Evolutionary conservation across 1,284 basidiomycete genomes (phyloP).

Genomic region (Heliocybe sulcata): DNA sequence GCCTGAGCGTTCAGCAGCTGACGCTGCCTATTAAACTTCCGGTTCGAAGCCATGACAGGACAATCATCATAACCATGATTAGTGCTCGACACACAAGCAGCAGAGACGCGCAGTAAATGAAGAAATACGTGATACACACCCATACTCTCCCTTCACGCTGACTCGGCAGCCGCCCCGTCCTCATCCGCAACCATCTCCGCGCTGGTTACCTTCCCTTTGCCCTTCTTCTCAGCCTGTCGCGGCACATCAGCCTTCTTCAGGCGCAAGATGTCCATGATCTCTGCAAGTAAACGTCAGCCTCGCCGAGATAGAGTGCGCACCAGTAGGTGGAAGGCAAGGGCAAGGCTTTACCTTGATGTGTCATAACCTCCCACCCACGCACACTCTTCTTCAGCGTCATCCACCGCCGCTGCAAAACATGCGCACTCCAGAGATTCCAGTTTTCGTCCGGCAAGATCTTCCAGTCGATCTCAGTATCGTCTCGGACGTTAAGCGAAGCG

Average conservation of each 20-base stretch:
- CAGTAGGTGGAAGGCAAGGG: too few relatives aligned
- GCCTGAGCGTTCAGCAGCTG: too few relatives aligned
- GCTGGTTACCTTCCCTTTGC: slow-evolving; percentile 47
- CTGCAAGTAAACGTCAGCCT: slow-evolving; percentile 24
- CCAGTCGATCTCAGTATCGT: slow-evolving; percentile 84
- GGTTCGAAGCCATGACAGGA: too few relatives aligned
- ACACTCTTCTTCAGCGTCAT: slow-evolving; percentile 67
- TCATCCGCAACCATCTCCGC: slow-evolving; percentile 40
- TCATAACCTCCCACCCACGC: slow-evolving; percentile 71
- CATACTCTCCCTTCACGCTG: too few relatives aligned
- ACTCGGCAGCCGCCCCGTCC: slow-evolving; percentile 14
- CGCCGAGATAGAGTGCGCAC: slow-evolving; percentile 11
- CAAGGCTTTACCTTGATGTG: slow-evolving; percentile 72
- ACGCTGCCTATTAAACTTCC: too few relatives aligned
- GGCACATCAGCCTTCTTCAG: slow-evolving; percentile 60
- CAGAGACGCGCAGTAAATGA: too few relatives aligned
- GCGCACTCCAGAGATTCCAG: slow-evolving; percentile 81
- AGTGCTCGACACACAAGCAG: too few relatives aligned
- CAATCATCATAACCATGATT: too few relatives aligned
- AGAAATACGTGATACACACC: too few relatives aligned
- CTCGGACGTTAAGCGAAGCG: slow-evolving; percentile 61
- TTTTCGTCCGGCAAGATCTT: slow-evolving; percentile 61
- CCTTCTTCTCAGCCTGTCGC: slow-evolving; percentile 28
- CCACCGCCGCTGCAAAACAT: slow-evolving; percentile 71
- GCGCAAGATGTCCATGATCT: slow-evolving; percentile 73